Base-by-base conservation (phyloP, 2,329 filamentous ascomycete genomes). In the Trichoderma simmonsii region DNA sequence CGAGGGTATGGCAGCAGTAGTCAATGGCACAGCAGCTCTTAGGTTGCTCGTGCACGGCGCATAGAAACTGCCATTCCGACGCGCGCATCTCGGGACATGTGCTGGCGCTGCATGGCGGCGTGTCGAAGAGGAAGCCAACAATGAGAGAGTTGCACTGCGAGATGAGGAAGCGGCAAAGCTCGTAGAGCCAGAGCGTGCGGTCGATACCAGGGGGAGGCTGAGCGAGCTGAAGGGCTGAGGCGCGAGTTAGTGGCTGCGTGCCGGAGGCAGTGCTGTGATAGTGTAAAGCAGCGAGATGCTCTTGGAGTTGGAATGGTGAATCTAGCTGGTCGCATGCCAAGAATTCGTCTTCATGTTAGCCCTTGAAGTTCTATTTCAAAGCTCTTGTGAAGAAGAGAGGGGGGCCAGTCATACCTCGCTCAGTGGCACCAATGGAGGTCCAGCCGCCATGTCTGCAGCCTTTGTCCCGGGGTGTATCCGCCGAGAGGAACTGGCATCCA, bases 71-170 rank as follows among this genome's bases (percentile, higher is more conserved):
- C 96, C 96, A 99, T 85, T 99, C 95, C 34, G 93, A 96, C 3
- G 96, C 96, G 79, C 96, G 94, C 96, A 99, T 99, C 83, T 99
- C 96, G 36, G 95, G 94, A 79, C 96, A 99, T 1, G 96, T 98
- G 74, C 87, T 86, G 15, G 93, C 89, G 73, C 94, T 97, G 84
- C 96, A 99, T 3, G 95, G 92, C 7, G 95, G 95, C 57, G 87
- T 88, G 82, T 98, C 96, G 80, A 94, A 93, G 77, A 99, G 94
- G 78, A 99, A 95, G 74, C 93, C 94, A 72, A 97, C 91, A 75
- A 98, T 93, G 71, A 99, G 89, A 74, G 91, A 90, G 84, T 99
- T 99, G 80, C 94, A 95, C 83, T 98, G 95, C 75, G 95, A 92
- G 68, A 95, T 97, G 72, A 99, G 90, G 81, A 98, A 97, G 73